phyloP scores from a whole-genome alignment of 2,329 filamentous ascomycete genomes.

The Emmonsiellopsis sp. region DNA sequence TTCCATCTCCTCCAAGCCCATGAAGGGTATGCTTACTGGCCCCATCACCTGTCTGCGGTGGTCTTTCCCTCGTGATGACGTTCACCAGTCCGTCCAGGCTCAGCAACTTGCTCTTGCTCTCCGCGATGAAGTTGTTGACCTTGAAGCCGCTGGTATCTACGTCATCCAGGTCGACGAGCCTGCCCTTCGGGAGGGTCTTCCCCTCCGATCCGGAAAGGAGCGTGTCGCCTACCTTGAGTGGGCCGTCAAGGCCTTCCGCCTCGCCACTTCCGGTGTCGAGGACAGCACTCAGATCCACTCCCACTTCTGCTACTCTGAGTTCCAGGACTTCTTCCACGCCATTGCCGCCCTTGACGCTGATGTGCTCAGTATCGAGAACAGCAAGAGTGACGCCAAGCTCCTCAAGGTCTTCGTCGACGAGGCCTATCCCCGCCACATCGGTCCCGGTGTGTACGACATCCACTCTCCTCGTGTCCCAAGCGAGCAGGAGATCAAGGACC shows the following conservation, averaged over 20 bases:
- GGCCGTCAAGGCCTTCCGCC: slow-evolving; percentile 97
- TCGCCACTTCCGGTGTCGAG: slow-evolving; percentile 84
- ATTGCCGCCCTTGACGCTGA: slow-evolving; percentile 96
- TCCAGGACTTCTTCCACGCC: slow-evolving; percentile 99
- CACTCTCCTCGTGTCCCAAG: slow-evolving; percentile 96
- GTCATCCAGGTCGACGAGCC: slow-evolving; percentile 99
- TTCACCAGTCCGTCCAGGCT: slow-evolving; percentile 98
- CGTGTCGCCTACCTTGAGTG: slow-evolving; percentile 94
- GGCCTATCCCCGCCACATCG: slow-evolving; percentile 95
- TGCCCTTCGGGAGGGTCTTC: slow-evolving; percentile 97
- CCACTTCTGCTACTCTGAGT: slow-evolving; percentile 99
- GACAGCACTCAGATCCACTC: slow-evolving; percentile 99
- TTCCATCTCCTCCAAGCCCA: slow-evolving; percentile 92
- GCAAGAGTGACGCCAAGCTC: slow-evolving; percentile 99
- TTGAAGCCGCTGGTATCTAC: slow-evolving; percentile 90
- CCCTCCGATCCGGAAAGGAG: slow-evolving; percentile 86
- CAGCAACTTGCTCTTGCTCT: slow-evolving; percentile 97
- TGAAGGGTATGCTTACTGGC: slow-evolving; percentile 99
- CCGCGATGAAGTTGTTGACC: slow-evolving; percentile 95
- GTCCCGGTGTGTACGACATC: slow-evolving; percentile 99
- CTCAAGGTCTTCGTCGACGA: slow-evolving; percentile 97
- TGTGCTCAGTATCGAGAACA: slow-evolving; percentile 99
- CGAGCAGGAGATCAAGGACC: slow-evolving; percentile 97
- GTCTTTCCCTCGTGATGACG: slow-evolving; percentile 99
- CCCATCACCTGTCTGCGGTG: slow-evolving; percentile 98